Conservation (phyloP, 1,139 yeast species). For the Nakaseomyces sp. region DNA sequence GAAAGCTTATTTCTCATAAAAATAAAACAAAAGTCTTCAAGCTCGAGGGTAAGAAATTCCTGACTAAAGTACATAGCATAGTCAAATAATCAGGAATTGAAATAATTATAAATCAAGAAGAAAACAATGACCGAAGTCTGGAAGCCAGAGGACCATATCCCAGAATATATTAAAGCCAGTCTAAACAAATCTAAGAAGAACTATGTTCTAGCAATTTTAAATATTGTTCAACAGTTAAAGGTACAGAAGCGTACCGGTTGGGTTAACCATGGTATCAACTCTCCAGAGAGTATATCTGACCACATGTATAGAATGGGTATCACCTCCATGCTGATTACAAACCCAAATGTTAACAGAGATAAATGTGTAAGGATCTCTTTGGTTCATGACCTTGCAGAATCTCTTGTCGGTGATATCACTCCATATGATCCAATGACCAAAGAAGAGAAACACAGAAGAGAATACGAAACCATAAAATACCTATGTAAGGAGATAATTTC, state of each 20-base stretch:
- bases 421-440: constrained; percentile 69
- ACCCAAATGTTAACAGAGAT: constrained; percentile 37
- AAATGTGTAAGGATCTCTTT: constrained; percentile 79
- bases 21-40: too few relatives aligned
- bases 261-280: constrained; percentile 65
- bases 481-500: constrained; percentile 47
- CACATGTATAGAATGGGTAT: constrained; percentile 97
- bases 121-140: constrained; percentile 11
- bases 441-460: constrained; percentile 73
- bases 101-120: background rate
- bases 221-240: constrained; percentile 68
- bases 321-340: constrained; percentile 64
- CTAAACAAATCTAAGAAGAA: constrained; percentile 30
- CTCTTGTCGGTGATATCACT: constrained; percentile 89
- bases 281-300: constrained; percentile 72
- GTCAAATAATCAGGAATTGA: too few relatives aligned
- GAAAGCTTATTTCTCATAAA: too few relatives aligned
- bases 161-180: constrained; percentile 17
- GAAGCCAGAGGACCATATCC: constrained; percentile 30
- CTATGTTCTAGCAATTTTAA: constrained; percentile 62
- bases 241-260: constrained; percentile 90
- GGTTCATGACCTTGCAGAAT: constrained; percentile 90
- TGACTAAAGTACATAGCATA: too few relatives aligned
- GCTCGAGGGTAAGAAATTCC: too few relatives aligned
- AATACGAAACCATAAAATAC: constrained; percentile 63